Conservation (phyloP, 2,329 filamentous ascomycete genomes). For the Corinectria fuckeliana region DNA sequence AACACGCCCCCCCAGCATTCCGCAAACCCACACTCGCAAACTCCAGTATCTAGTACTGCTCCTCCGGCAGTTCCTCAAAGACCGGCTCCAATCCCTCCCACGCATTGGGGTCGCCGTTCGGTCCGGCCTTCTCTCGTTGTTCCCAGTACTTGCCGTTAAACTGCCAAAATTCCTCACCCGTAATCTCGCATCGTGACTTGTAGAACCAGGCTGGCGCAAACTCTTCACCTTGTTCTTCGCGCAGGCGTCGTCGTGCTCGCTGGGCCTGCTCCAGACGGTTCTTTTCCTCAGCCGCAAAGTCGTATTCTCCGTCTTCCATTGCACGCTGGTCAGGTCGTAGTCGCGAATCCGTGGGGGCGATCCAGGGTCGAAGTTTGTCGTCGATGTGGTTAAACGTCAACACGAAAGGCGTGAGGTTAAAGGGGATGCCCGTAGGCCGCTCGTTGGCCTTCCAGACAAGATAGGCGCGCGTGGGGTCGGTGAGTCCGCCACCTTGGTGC, state of each 20-base stretch:
- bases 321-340: constrained; percentile 92
- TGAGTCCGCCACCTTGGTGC: constrained; percentile 61
- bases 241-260: constrained; percentile 72
- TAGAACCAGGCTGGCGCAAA: constrained; percentile 87
- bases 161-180: constrained; percentile 89
- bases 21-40: background rate
- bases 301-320: constrained; percentile 99
- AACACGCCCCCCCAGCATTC: background rate
- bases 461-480: constrained; percentile 77
- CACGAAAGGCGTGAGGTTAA: constrained; percentile 96
- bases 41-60: constrained; percentile 6
- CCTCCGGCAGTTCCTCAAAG: constrained; percentile 53
- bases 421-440: constrained; percentile 84
- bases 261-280: constrained; percentile 93
- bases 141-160: constrained; percentile 92
- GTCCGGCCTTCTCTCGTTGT: constrained; percentile 69
- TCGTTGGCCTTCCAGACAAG: constrained; percentile 90
- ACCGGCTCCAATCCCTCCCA: constrained; percentile 82
- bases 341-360: constrained; percentile 94
- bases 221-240: constrained; percentile 81
- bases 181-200: constrained; percentile 74
- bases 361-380: constrained; percentile 75
- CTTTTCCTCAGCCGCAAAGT: constrained; percentile 92
- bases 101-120: constrained; percentile 58
- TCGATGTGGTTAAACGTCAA: constrained; percentile 92